Evolutionary conservation across 176 grass and related monocot species (phyloP).

Genomic region (Aegilops tauschii): DNA sequence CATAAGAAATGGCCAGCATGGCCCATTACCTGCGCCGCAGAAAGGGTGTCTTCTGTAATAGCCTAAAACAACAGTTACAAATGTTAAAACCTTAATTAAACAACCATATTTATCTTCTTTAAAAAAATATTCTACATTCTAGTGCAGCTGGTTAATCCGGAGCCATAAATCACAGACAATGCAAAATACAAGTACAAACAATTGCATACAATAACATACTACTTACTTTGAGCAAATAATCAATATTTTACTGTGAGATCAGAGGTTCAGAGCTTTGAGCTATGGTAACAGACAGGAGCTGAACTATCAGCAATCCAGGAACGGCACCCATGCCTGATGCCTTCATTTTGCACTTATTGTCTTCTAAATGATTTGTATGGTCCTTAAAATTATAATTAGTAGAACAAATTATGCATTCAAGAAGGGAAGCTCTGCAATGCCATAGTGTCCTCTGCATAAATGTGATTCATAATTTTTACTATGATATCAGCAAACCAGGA

Average conservation of each 20-base stretch:
- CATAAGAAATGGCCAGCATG: not conserved
- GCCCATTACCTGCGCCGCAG: constrained; percentile 26
- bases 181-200: not conserved
- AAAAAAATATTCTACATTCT: not conserved
- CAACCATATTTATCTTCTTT: not conserved
- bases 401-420: not conserved
- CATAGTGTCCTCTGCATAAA: not conserved
- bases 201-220: not conserved
- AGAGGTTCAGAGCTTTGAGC: not conserved
- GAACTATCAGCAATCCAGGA: not conserved
- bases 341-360: not conserved
- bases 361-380: not conserved
- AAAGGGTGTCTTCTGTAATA: constrained; percentile 35
- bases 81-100: constrained; percentile 1
- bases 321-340: not conserved
- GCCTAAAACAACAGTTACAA: constrained; percentile 34
- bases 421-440: not conserved
- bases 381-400: not conserved
- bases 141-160: not conserved
- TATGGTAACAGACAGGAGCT: not conserved
- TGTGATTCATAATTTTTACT: not conserved
- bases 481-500: no score
- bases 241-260: not conserved
- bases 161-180: not conserved
- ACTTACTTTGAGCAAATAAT: not conserved